These are phyloP conservation scores for Fistulinella cinereoalba DNA, from an alignment of 1,284 basidiomycete species.

Conservation along the genomic window DNA sequence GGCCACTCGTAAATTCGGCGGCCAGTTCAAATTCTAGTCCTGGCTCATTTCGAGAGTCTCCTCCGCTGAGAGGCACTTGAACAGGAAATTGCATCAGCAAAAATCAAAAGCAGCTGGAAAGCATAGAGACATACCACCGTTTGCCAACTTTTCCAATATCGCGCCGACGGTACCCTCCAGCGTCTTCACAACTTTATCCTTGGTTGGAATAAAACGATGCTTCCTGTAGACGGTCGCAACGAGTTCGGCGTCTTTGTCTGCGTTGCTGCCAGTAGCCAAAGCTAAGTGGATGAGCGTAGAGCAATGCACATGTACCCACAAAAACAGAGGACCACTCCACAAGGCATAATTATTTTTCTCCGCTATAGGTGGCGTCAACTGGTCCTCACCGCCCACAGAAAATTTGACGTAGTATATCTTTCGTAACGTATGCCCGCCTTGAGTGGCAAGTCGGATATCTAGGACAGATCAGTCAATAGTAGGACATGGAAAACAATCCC, in stretches of 20 bases:
- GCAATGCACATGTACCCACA: not conserved
- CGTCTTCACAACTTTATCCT: not conserved
- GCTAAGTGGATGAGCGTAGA: not conserved
- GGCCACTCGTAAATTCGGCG: too few species aligned
- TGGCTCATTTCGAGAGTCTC: too few species aligned
- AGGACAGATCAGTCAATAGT: too few species aligned
- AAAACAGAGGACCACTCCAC: conserved; percentile 5
- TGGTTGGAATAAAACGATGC: not conserved
- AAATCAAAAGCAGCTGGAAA: too few species aligned
- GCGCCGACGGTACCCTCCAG: not conserved
- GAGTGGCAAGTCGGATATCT: too few species aligned
- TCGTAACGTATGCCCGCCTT: too few species aligned
- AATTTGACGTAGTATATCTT: conserved; percentile 1
- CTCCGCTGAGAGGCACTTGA: too few species aligned
- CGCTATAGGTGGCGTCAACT: not conserved
- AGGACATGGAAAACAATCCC: too few species aligned
- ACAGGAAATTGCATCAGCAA: too few species aligned
- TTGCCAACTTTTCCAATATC: not conserved
- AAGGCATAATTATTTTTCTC: not conserved
- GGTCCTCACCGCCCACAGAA: not conserved
- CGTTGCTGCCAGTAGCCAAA: conserved; percentile 2
- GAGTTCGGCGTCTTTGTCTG: not conserved
- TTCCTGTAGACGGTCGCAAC: conserved; percentile 1
- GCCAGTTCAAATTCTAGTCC: too few species aligned
- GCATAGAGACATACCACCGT: too few species aligned